Evolutionary conservation across 768 basidiomycete species (phyloP).

Genomic region (Daedaleopsis nitida): DNA sequence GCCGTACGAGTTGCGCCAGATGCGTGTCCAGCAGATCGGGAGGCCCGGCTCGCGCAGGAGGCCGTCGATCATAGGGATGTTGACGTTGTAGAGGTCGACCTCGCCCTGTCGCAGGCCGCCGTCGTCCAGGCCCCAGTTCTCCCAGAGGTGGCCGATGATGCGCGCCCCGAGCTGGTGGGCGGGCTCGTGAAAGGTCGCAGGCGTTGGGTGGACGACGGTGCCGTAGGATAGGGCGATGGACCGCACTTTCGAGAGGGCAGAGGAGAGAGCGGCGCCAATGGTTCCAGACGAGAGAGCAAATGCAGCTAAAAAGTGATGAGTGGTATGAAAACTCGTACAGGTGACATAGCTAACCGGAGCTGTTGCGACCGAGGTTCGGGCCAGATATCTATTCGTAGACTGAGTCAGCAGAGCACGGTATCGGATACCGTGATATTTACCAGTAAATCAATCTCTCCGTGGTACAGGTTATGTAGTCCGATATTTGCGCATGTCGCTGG

Average conservation of each 20-base stretch:
- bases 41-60: constrained; percentile 62
- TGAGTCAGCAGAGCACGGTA: too few relatives aligned
- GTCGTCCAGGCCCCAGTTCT: constrained; percentile 79
- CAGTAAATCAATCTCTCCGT: constrained; percentile 86
- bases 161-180: constrained; percentile 68
- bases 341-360: constrained; percentile 54
- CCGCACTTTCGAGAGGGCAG: constrained; percentile 67
- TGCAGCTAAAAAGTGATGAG: constrained; percentile 51
- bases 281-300: constrained; percentile 92
- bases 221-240: constrained; percentile 91
- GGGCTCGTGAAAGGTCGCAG: constrained; percentile 58
- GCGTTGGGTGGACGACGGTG: constrained; percentile 70
- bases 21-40: constrained; percentile 74
- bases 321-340: background rate
- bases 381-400: constrained; percentile 69
- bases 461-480: constrained; percentile 86
- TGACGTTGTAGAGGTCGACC: constrained; percentile 84
- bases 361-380: constrained; percentile 84
- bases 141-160: constrained; percentile 76
- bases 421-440: constrained; percentile 37
- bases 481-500: constrained; percentile 93
- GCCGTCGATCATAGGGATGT: constrained; percentile 78
- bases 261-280: constrained; percentile 86
- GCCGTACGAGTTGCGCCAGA: constrained; percentile 88
- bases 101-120: constrained; percentile 58